Conservation (phyloP, 768 basidiomycete genomes). For the Trametes villosa region DNA sequence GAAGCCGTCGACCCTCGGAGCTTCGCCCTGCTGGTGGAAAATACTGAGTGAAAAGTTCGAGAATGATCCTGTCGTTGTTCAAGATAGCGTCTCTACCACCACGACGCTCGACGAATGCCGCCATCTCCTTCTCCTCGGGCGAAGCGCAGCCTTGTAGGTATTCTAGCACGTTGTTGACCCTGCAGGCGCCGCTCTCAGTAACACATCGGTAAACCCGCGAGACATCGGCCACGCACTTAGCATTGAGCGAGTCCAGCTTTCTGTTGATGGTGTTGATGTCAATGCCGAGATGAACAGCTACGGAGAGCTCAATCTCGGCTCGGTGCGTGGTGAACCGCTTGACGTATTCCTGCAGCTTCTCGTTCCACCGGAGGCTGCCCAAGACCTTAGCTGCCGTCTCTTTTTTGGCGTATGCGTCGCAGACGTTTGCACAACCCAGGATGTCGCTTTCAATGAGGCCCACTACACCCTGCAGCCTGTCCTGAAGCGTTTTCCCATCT, state of each 20-base stretch:
- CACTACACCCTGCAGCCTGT: constrained; percentile 38
- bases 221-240: constrained; percentile 3
- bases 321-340: constrained; percentile 32
- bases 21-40: neutral
- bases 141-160: neutral
- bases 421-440: constrained; percentile 36
- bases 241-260: constrained; percentile 24
- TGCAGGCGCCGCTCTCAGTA: constrained; percentile 24
- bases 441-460: constrained; percentile 35
- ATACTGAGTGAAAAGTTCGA: neutral
- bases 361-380: constrained; percentile 34
- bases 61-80: neutral
- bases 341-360: constrained; percentile 29
- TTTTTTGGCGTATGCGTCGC: constrained; percentile 40
- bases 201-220: constrained; percentile 8
- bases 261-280: constrained; percentile 26
- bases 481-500: constrained; percentile 41
- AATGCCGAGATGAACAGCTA: constrained; percentile 34
- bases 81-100: constrained; percentile 1
- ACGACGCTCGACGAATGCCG: neutral
- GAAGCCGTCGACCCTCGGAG: neutral
- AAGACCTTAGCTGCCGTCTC: constrained; percentile 34
- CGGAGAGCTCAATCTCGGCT: constrained; percentile 34
- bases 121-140: constrained; percentile 7
- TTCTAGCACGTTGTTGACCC: neutral